A percentile compares a stretch with the other conserved stretches of the same genome.
phyloP scores from a whole-genome alignment of 73 alveolate species.

The Paramecium caudatum region DNA sequence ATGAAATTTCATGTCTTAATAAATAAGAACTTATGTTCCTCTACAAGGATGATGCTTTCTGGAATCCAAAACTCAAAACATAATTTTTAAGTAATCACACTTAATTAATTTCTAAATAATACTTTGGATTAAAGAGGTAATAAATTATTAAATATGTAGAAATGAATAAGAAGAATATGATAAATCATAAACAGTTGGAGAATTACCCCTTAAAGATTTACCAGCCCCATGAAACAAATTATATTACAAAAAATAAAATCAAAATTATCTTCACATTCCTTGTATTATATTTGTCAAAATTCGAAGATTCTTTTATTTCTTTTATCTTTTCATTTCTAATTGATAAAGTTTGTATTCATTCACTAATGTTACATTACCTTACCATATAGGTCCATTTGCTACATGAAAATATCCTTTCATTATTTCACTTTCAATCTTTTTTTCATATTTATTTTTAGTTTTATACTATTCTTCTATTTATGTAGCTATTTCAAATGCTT shows the following conservation, averaged over 20 bases:
- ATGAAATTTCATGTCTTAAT: slow-evolving; percentile 79
- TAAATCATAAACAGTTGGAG: not conserved
- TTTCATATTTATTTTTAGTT: too few species aligned
- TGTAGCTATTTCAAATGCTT: not conserved
- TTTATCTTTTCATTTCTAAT: not conserved
- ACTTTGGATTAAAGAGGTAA: slow-evolving; percentile 59
- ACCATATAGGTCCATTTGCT: too few species aligned
- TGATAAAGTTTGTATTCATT: not conserved
- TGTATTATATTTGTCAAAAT: not conserved
- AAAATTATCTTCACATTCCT: not conserved
- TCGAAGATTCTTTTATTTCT: too few species aligned
- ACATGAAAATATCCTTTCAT: too few species aligned
- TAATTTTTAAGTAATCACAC: slow-evolving; percentile 69
- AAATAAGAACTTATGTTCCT: slow-evolving; percentile 77
- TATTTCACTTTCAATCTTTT: too few species aligned
- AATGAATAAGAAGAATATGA: slow-evolving; percentile 15
- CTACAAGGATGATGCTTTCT: slow-evolving; percentile 83
- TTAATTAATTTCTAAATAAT: slow-evolving; percentile 37
- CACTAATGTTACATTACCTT: too few species aligned
- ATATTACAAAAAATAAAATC: not conserved
- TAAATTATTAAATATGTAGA: not conserved
- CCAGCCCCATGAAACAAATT: slow-evolving; percentile 41
- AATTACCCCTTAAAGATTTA: slow-evolving; percentile 30
- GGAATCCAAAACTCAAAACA: slow-evolving; percentile 57
- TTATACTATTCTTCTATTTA: not conserved